Base-by-base conservation (phyloP, 306 rosid species). In the Amphicarpaea edgeworthii region DNA sequence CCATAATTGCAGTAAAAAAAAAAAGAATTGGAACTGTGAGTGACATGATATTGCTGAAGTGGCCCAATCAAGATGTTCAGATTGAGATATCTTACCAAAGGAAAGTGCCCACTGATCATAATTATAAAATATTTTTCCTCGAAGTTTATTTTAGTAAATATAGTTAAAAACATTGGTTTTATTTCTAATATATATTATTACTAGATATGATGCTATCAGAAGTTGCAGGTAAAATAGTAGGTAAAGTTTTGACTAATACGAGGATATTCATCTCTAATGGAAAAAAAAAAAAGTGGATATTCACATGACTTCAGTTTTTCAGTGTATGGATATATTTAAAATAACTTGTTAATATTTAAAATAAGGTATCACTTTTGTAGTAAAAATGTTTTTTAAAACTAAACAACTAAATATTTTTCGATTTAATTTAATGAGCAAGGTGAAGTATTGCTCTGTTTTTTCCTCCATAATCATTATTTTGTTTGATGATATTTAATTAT, bases 11-110 rank as follows among this genome's bases (percentile, higher is more conserved):
- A 69, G 82, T 78, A 7, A 79, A 73, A 46, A 51, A 53, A 5
- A 30, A 28, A n/a, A n/a, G n/a, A n/a, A n/a, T n/a, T 12, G 21
- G 40, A 11, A 21, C 43, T 34, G 57, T 10, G n/a, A n/a, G n/a
- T n/a, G 32, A 28, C 5, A 30, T 51, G 23, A 55, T 55, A 42
- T 32, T 45, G 64, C 43, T 70, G 20, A 62, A 61, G 75, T 70
- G 74, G 78, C 78, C 85, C 55, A 70, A 76, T 63, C 73, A 43
- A 54, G 46, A 64, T 53, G 40, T 5, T 58, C 30, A 41, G 51
- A 81, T 61, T 70, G 53, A 61, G 69, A 76, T 76, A 30, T 61
- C 73, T 68, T 68, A 68, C 32, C 73, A 38, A 49, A 24, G 43
- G 21, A 41, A 16, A 67, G 49, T 23, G 30, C 9, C 8, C 40